Conservation (phyloP, 257 asterid species). For the Przewalskia tangutica region DNA sequence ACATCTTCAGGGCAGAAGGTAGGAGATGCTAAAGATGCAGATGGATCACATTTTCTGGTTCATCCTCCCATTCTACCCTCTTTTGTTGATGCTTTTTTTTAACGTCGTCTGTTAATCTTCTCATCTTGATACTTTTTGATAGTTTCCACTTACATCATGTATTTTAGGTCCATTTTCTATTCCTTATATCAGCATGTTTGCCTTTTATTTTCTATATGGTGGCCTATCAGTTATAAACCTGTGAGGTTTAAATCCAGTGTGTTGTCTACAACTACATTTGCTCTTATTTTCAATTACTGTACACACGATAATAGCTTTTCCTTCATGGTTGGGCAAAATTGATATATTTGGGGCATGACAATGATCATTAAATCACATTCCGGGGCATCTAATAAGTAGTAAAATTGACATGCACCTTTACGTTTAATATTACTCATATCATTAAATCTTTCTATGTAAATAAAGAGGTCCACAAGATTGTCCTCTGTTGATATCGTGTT, state of each 20-base stretch:
- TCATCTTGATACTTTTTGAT: background rate
- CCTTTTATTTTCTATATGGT: background rate
- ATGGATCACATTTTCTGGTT: constrained; percentile 23
- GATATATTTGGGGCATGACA: background rate
- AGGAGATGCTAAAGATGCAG: constrained; percentile 9
- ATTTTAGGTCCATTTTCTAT: background rate
- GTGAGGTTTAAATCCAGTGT: background rate
- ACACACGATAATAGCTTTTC: background rate
- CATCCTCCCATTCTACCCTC: background rate
- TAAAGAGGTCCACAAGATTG: background rate
- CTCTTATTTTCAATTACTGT: background rate
- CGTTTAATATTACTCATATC: background rate
- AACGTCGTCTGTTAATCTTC: background rate
- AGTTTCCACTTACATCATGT: background rate
- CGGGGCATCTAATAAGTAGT: background rate
- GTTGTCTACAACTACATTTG: background rate
- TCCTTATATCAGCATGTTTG: background rate
- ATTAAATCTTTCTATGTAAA: background rate
- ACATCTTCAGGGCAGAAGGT: constrained; percentile 25
- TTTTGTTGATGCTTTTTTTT: background rate
- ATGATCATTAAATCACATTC: background rate
- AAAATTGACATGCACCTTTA: background rate
- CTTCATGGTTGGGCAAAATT: background rate
- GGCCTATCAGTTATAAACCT: background rate
- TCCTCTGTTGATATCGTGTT: background rate